Base-by-base conservation (phyloP, 2,329 filamentous ascomycete species). In the Aurifilum marmelostoma region DNA sequence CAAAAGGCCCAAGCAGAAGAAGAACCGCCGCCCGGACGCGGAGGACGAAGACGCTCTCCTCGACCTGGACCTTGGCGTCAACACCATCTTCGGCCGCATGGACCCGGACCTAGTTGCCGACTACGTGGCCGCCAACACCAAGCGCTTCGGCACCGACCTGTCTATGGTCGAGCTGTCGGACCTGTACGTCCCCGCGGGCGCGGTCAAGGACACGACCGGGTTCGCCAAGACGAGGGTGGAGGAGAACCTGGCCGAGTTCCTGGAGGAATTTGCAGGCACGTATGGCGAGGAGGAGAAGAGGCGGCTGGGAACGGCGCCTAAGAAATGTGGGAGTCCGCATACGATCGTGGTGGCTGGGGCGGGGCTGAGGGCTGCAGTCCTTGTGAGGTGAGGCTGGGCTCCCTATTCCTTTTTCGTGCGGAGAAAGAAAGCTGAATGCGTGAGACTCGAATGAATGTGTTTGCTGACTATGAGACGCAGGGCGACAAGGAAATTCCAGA, bases 261-360 rank as follows among this genome's bases (percentile, higher is more conserved):
- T 99, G 62, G 93, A 95, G 77, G 80, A 83, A 16, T 89, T 90
- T 71, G 80, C 87, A 0, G 83, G 43, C 14, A 4, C 34, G n/a
- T n/a, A n/a, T 8, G 62, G 39, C 2, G 67, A 61, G 70, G 63
- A 61, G 52, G 70, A 70, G 85, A 88, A 0, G 83, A 70, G 84
- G 67, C 85, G 83, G 67, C 83, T 97, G 27, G 85, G 85, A 1
- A 84, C 87, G 66, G 86, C 92, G 0, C 87, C 92, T 0, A 87
- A 91, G 80, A 84, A 89, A 74, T 90, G 89, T 54, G 92, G 91
- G 7, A 83, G 89, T 1, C 92, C 92, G 41, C 96, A 98, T 79
- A 98, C 95, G 1, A 85, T 99, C 67, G 88, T 99, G 47, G 87
- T 99, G n/a, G 89, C 94, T 16, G 88, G 89, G 11, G 93, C 94